These are phyloP conservation scores for Ustilago lituana DNA, from an alignment of 1,284 basidiomycete genomes.

Conservation along the genomic window DNA sequence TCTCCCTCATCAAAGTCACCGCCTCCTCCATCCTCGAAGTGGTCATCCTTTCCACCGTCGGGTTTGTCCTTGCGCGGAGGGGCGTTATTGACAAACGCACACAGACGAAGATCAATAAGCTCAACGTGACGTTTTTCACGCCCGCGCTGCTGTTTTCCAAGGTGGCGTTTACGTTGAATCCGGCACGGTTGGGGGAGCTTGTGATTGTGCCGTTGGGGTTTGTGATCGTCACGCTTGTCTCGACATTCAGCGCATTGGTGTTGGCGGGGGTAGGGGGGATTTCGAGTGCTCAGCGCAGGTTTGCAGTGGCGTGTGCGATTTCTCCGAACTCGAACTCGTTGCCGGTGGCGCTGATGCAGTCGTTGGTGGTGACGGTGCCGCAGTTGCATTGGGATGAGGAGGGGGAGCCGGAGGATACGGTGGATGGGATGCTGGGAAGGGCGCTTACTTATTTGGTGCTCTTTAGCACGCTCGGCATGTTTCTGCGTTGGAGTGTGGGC, in stretches of 20 bases:
- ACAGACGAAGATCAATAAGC: constrained; percentile 73
- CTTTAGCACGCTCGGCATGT: constrained; percentile 91
- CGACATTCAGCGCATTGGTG: constrained; percentile 62
- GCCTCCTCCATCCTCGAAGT: constrained; percentile 81
- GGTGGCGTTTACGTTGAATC: constrained; percentile 76
- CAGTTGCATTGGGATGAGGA: constrained; percentile 80
- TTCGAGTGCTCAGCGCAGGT: constrained; percentile 66
- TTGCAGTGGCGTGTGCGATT: constrained; percentile 67
- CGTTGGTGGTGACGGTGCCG: constrained; percentile 83
- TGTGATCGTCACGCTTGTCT: constrained; percentile 71
- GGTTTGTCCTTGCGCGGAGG: constrained; percentile 80
- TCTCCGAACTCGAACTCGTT: constrained; percentile 84
- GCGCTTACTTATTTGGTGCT: constrained; percentile 91
- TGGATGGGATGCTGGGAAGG: constrained; percentile 87
- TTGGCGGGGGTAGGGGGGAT: constrained; percentile 65
- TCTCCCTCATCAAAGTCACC: constrained; percentile 57
- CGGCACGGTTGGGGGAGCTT: constrained; percentile 83
- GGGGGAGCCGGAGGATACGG: constrained; percentile 75
- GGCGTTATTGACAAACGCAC: constrained; percentile 88
- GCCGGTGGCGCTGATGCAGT: constrained; percentile 90
- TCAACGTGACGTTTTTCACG: constrained; percentile 89
- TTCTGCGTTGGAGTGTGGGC: constrained; percentile 69
- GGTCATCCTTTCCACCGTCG: constrained; percentile 84
- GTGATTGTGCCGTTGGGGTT: constrained; percentile 89
- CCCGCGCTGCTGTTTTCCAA: constrained; percentile 92